Evolutionary conservation across 495 filamentous ascomycete species (phyloP), one percentile per base, ranked within the genome.

Genomic region (Hypoxylon rickii): DNA sequence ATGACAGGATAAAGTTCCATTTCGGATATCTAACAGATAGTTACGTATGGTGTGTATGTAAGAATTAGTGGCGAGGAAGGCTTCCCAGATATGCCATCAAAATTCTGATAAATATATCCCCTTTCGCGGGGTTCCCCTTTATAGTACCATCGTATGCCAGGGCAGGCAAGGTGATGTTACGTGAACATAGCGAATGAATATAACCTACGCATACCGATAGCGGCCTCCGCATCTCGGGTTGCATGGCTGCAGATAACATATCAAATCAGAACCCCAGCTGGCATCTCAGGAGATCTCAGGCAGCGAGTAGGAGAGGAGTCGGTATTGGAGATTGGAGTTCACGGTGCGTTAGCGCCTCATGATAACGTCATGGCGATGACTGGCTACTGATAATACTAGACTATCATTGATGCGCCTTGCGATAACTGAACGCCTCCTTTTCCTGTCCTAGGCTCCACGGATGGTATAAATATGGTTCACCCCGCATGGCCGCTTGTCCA

Each of bases 341-440:
- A 15, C 10, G 33, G 32, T 15, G 44, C 47, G 43, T 33, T 63
- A 62, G 52, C 34, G 51, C 20, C 44, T 40, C 53, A 47, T 60
- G 61, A 64, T 64, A 64, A 60, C 61, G 54, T 44, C 40, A 20
- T 26, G 43, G 41, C 51, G 45, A 38, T 64, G 61, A 64, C 29
- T 64, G 61, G 61, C 43, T n/a, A 51, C 50, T 51, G 61, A 64
- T 64, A 64, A 55, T 60, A 51, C 61, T 64, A 64, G 61, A 15
- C 45, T 48, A 54, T 58, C 59, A 45, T 58, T 48, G n/a, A 15
- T 46, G 53, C 53, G 32, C 40, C 40, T 16, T n/a, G 29, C 19
- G 37, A 56, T 48, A 36, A 13, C 51, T 51, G 21, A 36, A 31
- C 38, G 32, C 17, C 44, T 37, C 18, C n/a, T 4, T 29, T 29